Percentiles rank a stretch among this genome's conserved stretches.
Evolutionary conservation across 2,329 filamentous ascomycete genomes (phyloP).

Genomic region (Aureobasidium sp.): DNA sequence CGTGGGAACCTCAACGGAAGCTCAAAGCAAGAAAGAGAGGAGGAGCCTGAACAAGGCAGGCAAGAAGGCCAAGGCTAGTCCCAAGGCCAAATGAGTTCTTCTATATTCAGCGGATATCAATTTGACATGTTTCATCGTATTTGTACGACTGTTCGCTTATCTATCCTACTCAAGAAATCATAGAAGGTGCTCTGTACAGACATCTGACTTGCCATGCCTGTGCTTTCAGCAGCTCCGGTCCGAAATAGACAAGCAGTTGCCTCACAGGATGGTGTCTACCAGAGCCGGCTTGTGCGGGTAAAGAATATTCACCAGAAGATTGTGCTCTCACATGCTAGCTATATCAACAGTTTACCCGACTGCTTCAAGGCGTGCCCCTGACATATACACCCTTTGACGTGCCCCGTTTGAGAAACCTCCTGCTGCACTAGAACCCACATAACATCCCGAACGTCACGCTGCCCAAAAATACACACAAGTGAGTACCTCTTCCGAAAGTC

Average conservation of each 20-base stretch:
- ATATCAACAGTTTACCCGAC: background rate
- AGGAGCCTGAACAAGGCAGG: constrained; percentile 18
- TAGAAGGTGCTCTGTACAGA: too few relatives aligned
- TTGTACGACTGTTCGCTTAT: background rate
- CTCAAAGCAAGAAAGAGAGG: constrained; percentile 25
- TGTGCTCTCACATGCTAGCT: background rate
- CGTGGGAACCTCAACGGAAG: constrained; percentile 12
- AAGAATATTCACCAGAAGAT: background rate
- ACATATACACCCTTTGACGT: background rate
- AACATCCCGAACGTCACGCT: background rate
- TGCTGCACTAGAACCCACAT: background rate
- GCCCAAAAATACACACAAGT: background rate
- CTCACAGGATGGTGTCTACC: background rate
- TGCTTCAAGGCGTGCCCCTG: background rate
- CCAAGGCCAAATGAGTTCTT: constrained; percentile 14
- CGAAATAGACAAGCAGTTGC: background rate
- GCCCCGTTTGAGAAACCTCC: background rate
- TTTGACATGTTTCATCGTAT: constrained; percentile 4
- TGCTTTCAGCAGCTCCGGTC: background rate
- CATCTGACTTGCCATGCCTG: background rate
- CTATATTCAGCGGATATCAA: constrained; percentile 7
- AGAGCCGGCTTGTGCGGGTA: background rate
- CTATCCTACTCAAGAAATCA: background rate
- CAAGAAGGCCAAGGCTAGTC: constrained; percentile 18
- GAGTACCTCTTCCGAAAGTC: background rate